phyloP scores from a whole-genome alignment of 192 early-diverging fungal species.

The Gigaspora rosea region DNA sequence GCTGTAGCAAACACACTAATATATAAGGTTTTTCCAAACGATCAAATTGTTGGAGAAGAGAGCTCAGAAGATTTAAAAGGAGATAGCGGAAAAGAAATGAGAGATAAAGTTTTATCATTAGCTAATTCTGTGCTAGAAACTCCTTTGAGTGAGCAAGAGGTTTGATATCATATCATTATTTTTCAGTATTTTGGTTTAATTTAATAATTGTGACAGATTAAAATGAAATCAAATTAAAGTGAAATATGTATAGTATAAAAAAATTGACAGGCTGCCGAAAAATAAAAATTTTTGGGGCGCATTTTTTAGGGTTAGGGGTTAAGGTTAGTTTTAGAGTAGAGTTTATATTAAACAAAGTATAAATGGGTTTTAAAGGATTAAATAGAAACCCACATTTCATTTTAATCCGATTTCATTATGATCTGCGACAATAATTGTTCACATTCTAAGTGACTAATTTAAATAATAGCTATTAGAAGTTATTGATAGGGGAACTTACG shows the following conservation, averaged over 20 bases:
- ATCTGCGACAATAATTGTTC: no score
- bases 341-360: no score
- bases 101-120: constrained; percentile 81
- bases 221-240: no score
- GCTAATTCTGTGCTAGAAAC: constrained; percentile 67
- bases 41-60: constrained; percentile 96
- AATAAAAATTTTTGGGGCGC: no score
- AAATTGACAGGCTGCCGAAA: no score
- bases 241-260: no score
- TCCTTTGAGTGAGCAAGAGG: constrained; percentile 66
- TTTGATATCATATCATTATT: constrained; percentile 36
- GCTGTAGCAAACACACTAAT: constrained; percentile 89
- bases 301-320: no score
- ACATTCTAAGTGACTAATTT: neutral
- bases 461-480: neutral
- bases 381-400: no score
- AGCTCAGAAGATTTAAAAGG: constrained; percentile 83
- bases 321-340: no score
- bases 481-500: constrained; percentile 56
- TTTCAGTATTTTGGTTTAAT: no score
- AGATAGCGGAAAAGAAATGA: constrained; percentile 60
- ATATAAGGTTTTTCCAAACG: constrained; percentile 76
- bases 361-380: no score
- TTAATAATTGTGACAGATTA: neutral
- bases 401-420: no score